phyloP scores from a whole-genome alignment of 257 asterid genomes.

The Jaltomata sinuosa region DNA sequence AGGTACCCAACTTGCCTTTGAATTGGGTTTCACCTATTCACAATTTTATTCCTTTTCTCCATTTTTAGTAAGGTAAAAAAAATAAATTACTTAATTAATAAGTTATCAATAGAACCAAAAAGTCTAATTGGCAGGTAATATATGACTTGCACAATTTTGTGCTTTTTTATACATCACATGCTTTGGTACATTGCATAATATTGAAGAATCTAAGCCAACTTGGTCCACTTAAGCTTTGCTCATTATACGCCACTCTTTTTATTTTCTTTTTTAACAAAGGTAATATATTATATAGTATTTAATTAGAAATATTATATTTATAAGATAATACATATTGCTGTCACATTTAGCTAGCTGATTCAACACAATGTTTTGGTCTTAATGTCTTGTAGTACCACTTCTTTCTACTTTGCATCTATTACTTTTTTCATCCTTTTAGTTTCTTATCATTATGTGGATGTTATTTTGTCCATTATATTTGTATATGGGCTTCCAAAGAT shows the following conservation, averaged over 20 bases:
- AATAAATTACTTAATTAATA: not conserved
- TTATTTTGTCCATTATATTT: not conserved
- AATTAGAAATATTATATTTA: not conserved
- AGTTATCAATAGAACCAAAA: not conserved
- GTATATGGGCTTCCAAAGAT: not conserved
- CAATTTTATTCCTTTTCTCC: not conserved
- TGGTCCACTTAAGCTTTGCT: not conserved
- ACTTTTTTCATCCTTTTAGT: not conserved
- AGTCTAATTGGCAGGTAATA: not conserved
- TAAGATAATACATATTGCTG: not conserved
- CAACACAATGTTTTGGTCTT: not conserved
- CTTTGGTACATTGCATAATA: not conserved
- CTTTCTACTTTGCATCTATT: not conserved
- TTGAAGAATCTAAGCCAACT: not conserved
- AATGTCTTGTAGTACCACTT: not conserved
- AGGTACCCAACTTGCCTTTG: not conserved
- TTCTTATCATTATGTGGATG: not conserved
- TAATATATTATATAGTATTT: not conserved
- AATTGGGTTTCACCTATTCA: not conserved
- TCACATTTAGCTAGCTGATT: not conserved
- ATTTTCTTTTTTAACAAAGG: not conserved
- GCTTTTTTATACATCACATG: not conserved
- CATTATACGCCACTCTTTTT: not conserved
- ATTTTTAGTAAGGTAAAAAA: not conserved
- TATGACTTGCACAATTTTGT: not conserved